Evolutionary conservation across 108 stramenopile genomes (phyloP), one percentile per base, ranked within the genome.

Genomic region (Skeletonema grethae): DNA sequence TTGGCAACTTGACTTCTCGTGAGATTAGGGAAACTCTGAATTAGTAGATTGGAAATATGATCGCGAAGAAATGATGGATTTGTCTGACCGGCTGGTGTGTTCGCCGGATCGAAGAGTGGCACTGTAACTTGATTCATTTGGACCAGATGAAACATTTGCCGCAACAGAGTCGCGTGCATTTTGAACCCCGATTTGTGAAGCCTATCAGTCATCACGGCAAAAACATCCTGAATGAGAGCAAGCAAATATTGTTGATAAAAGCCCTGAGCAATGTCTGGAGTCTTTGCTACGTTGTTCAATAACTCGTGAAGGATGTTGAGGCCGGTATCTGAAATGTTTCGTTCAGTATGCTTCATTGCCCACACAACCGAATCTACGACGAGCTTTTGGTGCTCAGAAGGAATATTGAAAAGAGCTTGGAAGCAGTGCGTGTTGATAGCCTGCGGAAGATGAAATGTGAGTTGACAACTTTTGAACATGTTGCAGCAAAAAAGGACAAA

Each of bases 281-380:
- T 90, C 55, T 76, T 84, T 30, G 86, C 91, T 7, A 99, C 98
- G 74, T 98, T 99, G 55, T 80, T 76, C 45, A 99, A 79, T 38
- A 99, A 84, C 72, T 97, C 97, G 68, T 90, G 70, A 58, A 98
- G 86, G 63, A 98, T 98, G 60, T 98, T 97, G 39, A 99, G 91
- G 20, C 97, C 98, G 53, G 96, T 97, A 70, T 97, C 97, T 39
- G 93, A 82, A 66, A 98, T 97, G 70, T 97, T 98, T 57, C 99
- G 84, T 78, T 98, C 99, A 11, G 97, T 98, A 83, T 99, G 98
- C 86, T 98, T 99, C 86, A 99, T 93, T 9, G 98, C 99, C 99
- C 98, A 99, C 36, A 99, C 97, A 66, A 99, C 90, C 25, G 96
- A 85, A 78, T 99, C 97, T 2, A 99, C 94, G 13, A 98, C 98